Percentiles rank a stretch among this genome's conserved stretches.
Evolutionary conservation across 1,139 yeast genomes (phyloP).

Genomic region (Suhomyces panamericanus): DNA sequence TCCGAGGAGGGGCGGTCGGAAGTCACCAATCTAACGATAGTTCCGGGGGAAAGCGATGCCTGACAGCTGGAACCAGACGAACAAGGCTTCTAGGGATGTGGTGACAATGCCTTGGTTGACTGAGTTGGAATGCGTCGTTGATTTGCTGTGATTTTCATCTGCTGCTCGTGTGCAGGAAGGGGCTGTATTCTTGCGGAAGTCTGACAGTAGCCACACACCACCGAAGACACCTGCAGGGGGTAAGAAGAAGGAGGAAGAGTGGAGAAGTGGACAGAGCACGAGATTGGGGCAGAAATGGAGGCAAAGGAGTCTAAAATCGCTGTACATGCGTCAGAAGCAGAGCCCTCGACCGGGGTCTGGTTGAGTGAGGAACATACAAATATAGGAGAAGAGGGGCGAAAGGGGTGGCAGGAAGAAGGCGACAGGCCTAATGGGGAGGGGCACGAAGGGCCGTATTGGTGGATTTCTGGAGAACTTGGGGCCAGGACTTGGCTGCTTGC

Average conservation of each 20-base stretch:
- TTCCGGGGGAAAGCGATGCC: neutral
- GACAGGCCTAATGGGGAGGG: too few species aligned
- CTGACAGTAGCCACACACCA: constrained; percentile 3
- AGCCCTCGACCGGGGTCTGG: too few species aligned
- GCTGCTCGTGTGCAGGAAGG: constrained; percentile 11
- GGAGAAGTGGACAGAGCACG: neutral
- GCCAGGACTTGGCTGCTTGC: too few species aligned
- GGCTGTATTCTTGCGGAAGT: constrained; percentile 4
- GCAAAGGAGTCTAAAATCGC: too few species aligned
- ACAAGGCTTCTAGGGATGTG: constrained; percentile 1
- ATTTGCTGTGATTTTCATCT: constrained; percentile 11
- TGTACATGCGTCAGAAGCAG: too few species aligned
- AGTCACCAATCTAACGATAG: neutral
- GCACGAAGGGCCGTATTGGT: too few species aligned
- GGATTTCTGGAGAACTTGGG: too few species aligned
- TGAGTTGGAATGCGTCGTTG: constrained; percentile 9
- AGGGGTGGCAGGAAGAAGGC: too few species aligned
- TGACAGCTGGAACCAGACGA: constrained; percentile 1
- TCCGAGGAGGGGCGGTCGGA: neutral
- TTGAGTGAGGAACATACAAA: too few species aligned
- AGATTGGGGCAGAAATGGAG: neutral
- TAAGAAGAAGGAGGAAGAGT: neutral
- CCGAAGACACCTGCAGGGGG: neutral
- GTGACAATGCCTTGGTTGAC: neutral
- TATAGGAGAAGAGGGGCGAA: too few species aligned